Base-by-base conservation (phyloP, 768 basidiomycete species). In the Amanita thiersii region DNA sequence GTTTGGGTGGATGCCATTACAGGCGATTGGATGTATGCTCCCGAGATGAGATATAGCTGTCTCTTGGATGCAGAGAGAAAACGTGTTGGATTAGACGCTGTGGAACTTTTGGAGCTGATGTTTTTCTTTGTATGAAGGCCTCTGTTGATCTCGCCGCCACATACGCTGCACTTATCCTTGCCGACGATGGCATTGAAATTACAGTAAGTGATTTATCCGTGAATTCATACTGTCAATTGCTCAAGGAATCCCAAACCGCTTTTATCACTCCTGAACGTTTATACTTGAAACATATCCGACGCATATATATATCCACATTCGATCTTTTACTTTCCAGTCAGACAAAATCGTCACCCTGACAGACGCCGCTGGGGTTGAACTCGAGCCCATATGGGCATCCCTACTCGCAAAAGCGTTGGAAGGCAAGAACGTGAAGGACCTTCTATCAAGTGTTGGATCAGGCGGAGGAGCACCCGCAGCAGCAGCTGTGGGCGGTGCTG, bases 341-440 rank as follows among this genome's bases (percentile, higher is more conserved):
- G 96, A 98, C 63, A 97, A 96, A 73, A 87, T 99, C 60, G 46
- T 70, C 54, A 70, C 90, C n/a, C 62, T 98, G 59, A 89, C 86
- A 54, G 62, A 59, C 43, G 93, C 89, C 41, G 96, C 94, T 40
- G 67, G 68, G 44, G 71, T 90, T 49, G 92, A 96, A 18, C 56
- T 96, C 46, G 96, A 98, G 67, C 77, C 93, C 44, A 98, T 99
- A 72, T 98, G 96, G 96, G 92, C 92, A 45, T 66, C 84, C 10
- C 85, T 99, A 55, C 88, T 99, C 58, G 87, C 94, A 48, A 98
- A 96, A 66, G 94, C 96, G 25, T 81, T 99, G 40, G 92, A 94
- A 68, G 94, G 93, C 57, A 96, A 94, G 77, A 80, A 98, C 70
- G 78, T 99, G 56, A 97, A 90, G 69, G 91, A 93, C 33, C 75